Evolutionary conservation across 164 flowering plant genomes (phyloP).

Genomic region (Magnolia kwangsiensis): DNA sequence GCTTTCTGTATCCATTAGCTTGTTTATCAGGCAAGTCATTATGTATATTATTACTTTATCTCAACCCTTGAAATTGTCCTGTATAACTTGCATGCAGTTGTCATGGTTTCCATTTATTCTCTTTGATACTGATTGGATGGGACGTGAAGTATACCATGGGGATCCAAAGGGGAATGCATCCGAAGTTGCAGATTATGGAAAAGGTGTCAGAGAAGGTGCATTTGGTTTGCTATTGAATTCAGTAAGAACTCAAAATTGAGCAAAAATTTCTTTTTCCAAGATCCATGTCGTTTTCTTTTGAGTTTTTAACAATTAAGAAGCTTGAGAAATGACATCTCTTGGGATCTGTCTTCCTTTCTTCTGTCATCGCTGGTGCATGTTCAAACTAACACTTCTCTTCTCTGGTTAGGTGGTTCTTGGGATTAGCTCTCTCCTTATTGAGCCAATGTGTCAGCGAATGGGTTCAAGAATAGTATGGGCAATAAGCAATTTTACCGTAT

Average conservation of each 20-base stretch:
- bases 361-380: background rate
- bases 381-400: constrained; percentile 7
- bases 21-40: background rate
- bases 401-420: constrained; percentile 82
- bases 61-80: constrained; percentile 1
- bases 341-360: background rate
- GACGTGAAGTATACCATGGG: constrained; percentile 95
- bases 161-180: constrained; percentile 66
- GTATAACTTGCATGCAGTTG: constrained; percentile 45
- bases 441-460: constrained; percentile 80
- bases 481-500: constrained; percentile 79
- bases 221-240: constrained; percentile 99
- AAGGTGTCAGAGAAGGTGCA: constrained; percentile 99
- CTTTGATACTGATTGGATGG: constrained; percentile 99
- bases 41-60: background rate
- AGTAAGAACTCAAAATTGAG: constrained; percentile 68
- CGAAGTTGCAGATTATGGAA: constrained; percentile 60
- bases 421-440: constrained; percentile 81
- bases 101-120: constrained; percentile 99
- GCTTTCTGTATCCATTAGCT: background rate
- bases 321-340: background rate
- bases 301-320: background rate
- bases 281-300: background rate
- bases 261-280: background rate
- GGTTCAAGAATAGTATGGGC: constrained; percentile 94